Percentiles rank a stretch among this genome's conserved stretches.
Conservation (phyloP, 441 rosid genomes). For the Breynia disticha region DNA sequence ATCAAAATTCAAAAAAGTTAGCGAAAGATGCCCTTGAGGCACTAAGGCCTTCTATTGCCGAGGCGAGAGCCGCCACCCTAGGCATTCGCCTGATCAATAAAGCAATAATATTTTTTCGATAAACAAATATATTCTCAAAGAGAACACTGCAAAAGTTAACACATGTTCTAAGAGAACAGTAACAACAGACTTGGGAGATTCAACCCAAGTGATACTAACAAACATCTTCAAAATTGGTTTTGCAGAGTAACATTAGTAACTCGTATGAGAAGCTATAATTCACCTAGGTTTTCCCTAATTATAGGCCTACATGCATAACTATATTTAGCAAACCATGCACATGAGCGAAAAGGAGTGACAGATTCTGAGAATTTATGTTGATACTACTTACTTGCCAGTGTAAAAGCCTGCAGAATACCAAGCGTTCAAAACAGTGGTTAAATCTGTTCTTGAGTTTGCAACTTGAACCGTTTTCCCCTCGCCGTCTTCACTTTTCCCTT, state of each 20-base stretch:
- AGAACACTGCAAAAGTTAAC: no score
- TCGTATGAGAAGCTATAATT: no score
- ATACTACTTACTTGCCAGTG: constrained; percentile 54
- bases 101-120: no score
- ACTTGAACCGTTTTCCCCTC: constrained; percentile 21
- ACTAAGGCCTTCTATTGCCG: no score
- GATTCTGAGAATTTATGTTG: not conserved
- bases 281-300: no score
- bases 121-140: no score
- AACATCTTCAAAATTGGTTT: not conserved
- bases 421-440: constrained; percentile 42
- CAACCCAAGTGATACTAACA: not conserved
- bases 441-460: constrained; percentile 34
- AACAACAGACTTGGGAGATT: no score
- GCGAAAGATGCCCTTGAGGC: no score
- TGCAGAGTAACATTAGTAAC: no score
- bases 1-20: not conserved
- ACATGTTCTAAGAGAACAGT: not conserved
- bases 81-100: no score
- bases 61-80: no score
- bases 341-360: not conserved
- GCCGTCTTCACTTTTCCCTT: constrained; percentile 20
- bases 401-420: constrained; percentile 63
- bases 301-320: not conserved
- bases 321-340: not conserved